A percentile compares a stretch with the other conserved stretches of the same genome.
These are phyloP conservation scores for Alternaria sp. DNA, from an alignment of 2,329 filamentous ascomycete genomes.

Conservation along the genomic window DNA sequence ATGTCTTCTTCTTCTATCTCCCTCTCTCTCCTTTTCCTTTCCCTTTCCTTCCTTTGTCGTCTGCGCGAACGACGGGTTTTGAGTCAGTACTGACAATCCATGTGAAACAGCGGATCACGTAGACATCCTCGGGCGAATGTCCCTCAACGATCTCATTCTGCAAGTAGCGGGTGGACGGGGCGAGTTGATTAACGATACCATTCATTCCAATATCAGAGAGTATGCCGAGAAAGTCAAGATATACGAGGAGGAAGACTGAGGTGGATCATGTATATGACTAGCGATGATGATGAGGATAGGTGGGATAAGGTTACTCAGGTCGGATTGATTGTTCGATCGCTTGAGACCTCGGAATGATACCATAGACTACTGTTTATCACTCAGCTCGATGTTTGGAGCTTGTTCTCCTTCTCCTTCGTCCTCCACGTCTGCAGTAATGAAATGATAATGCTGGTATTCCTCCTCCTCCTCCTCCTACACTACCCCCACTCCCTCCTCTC, in stretches of 20 bases:
- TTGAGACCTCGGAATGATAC: conserved; percentile 4
- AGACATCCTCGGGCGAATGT: conserved; percentile 88
- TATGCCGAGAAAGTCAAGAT: conserved; percentile 87
- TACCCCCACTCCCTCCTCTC: neutral
- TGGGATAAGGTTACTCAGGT: no score
- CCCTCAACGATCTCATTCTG: conserved; percentile 88
- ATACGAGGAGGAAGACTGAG: conserved; percentile 60
- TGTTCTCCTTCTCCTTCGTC: neutral
- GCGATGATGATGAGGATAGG: no score
- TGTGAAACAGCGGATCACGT: conserved; percentile 79
- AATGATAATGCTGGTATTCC: neutral
- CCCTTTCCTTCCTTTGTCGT: no score
- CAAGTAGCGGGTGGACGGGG: conserved; percentile 86
- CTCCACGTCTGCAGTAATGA: neutral
- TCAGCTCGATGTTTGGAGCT: no score
- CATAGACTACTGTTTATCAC: conserved; percentile 13
- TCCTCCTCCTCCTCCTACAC: neutral
- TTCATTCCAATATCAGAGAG: conserved; percentile 80
- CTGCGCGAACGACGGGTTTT: neutral
- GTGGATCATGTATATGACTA: neutral
- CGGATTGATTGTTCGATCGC: no score
- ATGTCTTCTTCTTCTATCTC: conserved; percentile 21
- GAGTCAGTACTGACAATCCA: conserved; percentile 6
- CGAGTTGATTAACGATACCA: conserved; percentile 75
- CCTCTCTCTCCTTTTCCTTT: no score